Percentiles rank a stretch among this genome's conserved stretches.
Evolutionary conservation across 345 rosid genomes (phyloP).

Genomic region (Dipteronia sinensis): DNA sequence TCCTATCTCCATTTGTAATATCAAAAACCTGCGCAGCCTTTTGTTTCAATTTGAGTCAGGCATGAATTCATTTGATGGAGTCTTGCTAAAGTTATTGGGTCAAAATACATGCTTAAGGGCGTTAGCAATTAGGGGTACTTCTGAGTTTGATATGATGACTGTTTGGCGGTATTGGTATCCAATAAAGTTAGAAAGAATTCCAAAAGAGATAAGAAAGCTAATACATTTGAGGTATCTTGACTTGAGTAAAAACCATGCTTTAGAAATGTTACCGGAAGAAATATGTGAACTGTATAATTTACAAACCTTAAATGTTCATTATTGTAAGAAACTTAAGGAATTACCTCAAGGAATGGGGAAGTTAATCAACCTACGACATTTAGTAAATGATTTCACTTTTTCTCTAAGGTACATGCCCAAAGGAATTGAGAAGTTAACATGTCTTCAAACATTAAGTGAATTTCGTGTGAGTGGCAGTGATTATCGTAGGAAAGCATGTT

Average conservation of each 20-base stretch:
- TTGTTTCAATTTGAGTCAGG: not conserved
- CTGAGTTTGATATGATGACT: not conserved
- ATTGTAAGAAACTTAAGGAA: not conserved
- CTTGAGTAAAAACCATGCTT: too few species aligned
- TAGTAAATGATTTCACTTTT: not conserved
- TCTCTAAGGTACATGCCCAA: not conserved
- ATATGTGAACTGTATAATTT: not conserved
- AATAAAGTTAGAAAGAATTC: not conserved
- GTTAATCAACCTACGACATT: not conserved
- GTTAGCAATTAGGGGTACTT: not conserved
- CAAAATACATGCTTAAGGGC: not conserved
- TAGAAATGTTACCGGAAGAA: not conserved
- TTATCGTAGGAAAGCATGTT: not conserved
- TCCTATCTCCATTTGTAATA: not conserved
- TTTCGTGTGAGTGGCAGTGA: not conserved
- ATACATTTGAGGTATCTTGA: too few species aligned
- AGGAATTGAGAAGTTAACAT: not conserved
- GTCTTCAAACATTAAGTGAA: not conserved
- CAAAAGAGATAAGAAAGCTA: not conserved
- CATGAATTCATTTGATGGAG: not conserved
- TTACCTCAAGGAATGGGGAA: not conserved
- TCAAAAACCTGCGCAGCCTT: conserved; percentile 27
- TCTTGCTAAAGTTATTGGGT: not conserved
- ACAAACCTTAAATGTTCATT: not conserved
- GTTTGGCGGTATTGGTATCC: accelerated